These are phyloP conservation scores for Hypoxylon fragiforme DNA, from an alignment of 495 filamentous ascomycete species.

Conservation along the genomic window DNA sequence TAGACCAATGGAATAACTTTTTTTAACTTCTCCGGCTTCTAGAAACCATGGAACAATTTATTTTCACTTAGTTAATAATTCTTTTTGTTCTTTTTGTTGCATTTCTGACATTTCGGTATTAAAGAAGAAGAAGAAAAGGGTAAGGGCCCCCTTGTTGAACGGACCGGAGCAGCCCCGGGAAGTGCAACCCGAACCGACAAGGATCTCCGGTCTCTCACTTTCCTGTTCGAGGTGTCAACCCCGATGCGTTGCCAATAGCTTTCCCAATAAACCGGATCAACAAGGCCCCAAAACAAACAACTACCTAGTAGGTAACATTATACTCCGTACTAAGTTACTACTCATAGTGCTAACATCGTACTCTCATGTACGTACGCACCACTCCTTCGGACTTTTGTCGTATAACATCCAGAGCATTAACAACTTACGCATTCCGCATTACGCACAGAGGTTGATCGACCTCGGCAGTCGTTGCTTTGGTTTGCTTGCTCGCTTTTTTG, in stretches of 20 bases:
- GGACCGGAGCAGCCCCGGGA: constrained; percentile 34
- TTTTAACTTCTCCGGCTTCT: constrained; percentile 17
- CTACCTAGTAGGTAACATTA: constrained; percentile 7
- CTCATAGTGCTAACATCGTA: too few relatives aligned
- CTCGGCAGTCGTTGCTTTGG: not conserved
- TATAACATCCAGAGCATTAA: constrained; percentile 1
- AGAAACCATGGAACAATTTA: too few relatives aligned
- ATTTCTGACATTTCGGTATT: too few relatives aligned
- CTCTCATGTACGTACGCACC: too few relatives aligned
- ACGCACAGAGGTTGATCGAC: not conserved
- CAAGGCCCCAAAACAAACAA: constrained; percentile 15
- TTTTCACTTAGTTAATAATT: too few relatives aligned
- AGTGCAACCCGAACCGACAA: constrained; percentile 20
- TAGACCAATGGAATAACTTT: constrained; percentile 12
- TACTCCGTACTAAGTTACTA: too few relatives aligned
- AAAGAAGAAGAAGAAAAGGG: too few relatives aligned
- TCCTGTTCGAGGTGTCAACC: constrained; percentile 27
- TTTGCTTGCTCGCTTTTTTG: too few relatives aligned
- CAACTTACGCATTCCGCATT: too few relatives aligned
- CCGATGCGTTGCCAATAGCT: constrained; percentile 33
- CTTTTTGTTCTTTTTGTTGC: too few relatives aligned
- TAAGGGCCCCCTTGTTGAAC: too few relatives aligned
- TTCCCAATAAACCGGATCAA: constrained; percentile 36
- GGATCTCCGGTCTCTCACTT: constrained; percentile 28
- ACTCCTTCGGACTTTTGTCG: not conserved